A percentile compares a stretch with the other conserved stretches of the same genome.
These are phyloP conservation scores for Symbiodinium pilosum DNA, from an alignment of 73 alveolate species.

Conservation along the genomic window DNA sequence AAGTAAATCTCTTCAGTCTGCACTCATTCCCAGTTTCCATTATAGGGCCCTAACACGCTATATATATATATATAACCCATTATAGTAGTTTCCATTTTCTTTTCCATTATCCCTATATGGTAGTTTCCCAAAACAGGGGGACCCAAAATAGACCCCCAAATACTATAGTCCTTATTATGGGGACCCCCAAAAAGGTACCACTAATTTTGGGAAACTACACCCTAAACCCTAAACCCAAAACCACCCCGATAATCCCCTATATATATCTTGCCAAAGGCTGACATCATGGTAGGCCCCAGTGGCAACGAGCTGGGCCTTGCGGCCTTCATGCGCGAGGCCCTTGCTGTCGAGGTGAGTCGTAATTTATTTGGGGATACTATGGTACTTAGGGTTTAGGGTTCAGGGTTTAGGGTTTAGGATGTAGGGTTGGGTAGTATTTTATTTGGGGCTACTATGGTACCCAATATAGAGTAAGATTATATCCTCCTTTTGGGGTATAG, in stretches of 20 bases:
- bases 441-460: too few species aligned
- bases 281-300: background rate
- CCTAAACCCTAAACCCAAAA: conserved; percentile 3
- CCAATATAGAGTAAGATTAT: too few species aligned
- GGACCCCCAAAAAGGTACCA: background rate
- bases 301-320: conserved; percentile 1
- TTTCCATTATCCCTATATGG: too few species aligned
- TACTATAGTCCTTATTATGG: too few species aligned
- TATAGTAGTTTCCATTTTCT: too few species aligned
- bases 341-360: background rate
- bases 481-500: too few species aligned
- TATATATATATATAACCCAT: too few species aligned
- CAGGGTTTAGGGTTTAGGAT: background rate
- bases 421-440: background rate
- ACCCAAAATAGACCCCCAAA: too few species aligned
- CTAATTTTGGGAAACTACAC: background rate
- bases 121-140: too few species aligned
- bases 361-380: background rate
- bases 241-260: background rate
- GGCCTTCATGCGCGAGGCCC: background rate
- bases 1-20: too few species aligned
- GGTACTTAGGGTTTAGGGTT: background rate
- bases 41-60: too few species aligned
- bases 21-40: too few species aligned
- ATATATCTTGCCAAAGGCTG: background rate